phyloP scores from a whole-genome alignment of 139 green algal genomes.

The Coccomyxa sp. region DNA sequence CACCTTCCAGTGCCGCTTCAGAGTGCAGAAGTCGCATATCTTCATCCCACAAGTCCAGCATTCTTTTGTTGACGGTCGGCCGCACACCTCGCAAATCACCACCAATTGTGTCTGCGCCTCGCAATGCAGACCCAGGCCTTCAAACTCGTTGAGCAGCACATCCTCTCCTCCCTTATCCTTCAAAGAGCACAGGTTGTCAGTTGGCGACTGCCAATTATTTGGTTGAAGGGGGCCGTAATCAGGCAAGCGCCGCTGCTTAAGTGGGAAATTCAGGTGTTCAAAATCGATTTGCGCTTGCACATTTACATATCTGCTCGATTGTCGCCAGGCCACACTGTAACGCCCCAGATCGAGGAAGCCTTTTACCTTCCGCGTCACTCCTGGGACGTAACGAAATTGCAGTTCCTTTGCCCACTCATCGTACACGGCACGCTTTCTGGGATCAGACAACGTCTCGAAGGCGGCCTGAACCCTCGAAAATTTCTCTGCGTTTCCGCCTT shows the following conservation, averaged over 20 bases:
- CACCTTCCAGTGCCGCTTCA: constrained; percentile 78
- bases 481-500: constrained; percentile 52
- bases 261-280: no score
- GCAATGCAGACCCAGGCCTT: constrained; percentile 40
- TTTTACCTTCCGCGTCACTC: constrained; percentile 13
- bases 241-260: no score
- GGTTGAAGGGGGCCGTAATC: no score
- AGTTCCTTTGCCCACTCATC: constrained; percentile 61
- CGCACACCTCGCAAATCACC: constrained; percentile 80
- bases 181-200: background rate
- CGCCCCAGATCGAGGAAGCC: background rate
- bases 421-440: constrained; percentile 48
- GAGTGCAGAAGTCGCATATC: constrained; percentile 82
- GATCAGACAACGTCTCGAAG: constrained; percentile 59
- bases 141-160: constrained; percentile 70
- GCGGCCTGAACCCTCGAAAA: constrained; percentile 56
- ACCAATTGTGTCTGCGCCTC: constrained; percentile 69
- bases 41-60: constrained; percentile 70
- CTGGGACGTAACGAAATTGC: constrained; percentile 52
- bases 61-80: constrained; percentile 67
- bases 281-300: no score
- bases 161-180: constrained; percentile 56
- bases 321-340: no score
- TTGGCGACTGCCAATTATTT: no score
- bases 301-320: no score